phyloP scores from a whole-genome alignment of 2,329 filamentous ascomycete species.

The Albophoma yamanashiensis region DNA sequence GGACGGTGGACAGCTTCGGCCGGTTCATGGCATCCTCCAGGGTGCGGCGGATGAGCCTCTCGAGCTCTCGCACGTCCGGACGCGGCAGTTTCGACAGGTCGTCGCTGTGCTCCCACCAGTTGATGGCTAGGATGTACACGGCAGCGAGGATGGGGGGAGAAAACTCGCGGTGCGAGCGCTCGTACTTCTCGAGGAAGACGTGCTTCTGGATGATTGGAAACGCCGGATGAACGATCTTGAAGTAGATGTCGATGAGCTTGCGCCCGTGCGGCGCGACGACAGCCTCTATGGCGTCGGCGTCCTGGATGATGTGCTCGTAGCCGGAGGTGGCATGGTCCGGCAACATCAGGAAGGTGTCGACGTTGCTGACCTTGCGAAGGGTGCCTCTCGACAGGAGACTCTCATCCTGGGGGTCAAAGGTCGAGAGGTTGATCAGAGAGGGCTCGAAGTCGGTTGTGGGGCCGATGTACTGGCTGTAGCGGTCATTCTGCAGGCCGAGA shows the following conservation, averaged over 20 bases:
- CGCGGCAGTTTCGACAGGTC: conserved; percentile 52
- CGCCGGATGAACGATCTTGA: conserved; percentile 66
- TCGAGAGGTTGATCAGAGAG: conserved; percentile 69
- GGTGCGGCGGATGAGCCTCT: conserved; percentile 61
- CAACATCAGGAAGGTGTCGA: conserved; percentile 72
- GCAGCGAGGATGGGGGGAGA: conserved; percentile 68
- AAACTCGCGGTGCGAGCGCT: conserved; percentile 60
- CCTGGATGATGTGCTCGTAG: conserved; percentile 57
- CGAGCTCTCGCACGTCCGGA: conserved; percentile 64
- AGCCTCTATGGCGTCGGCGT: conserved; percentile 62
- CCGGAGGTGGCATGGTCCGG: conserved; percentile 64
- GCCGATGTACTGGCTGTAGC: conserved; percentile 75
- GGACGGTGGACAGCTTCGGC: conserved; percentile 72
- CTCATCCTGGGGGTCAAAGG: conserved; percentile 73
- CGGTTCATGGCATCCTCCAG: conserved; percentile 68
- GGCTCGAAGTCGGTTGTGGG: conserved; percentile 77
- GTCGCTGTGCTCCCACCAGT: conserved; percentile 74
- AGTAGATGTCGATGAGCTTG: conserved; percentile 69
- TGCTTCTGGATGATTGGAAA: conserved; percentile 77
- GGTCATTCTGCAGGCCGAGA: conserved; percentile 65
- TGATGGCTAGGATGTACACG: conserved; percentile 75
- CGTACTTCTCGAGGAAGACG: conserved; percentile 70
- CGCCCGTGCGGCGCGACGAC: conserved; percentile 69
- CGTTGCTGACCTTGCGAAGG: conserved; percentile 64
- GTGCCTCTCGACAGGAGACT: conserved; percentile 59